A percentile compares a stretch with the other conserved stretches of the same genome.
These are phyloP conservation scores for Eutypa lata DNA, from an alignment of 2,329 filamentous ascomycete species.

Conservation along the genomic window DNA sequence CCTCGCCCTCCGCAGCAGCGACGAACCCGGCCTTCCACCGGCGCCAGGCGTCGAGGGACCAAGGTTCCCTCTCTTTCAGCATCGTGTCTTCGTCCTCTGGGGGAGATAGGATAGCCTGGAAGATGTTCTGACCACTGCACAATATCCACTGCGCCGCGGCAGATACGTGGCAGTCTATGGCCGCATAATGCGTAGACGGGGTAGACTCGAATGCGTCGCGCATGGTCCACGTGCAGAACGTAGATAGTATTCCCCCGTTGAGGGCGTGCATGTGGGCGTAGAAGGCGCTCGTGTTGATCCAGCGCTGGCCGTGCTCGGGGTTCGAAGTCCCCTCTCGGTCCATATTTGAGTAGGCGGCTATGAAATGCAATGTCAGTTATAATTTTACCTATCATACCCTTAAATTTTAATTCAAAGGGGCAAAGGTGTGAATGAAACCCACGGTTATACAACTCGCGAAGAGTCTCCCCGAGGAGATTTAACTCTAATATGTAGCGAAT, in stretches of 20 bases:
- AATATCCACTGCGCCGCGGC: conserved; percentile 3
- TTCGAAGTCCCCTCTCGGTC: not conserved
- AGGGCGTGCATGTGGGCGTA: conserved; percentile 1
- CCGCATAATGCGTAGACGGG: conserved; percentile 1
- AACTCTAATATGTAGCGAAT: not conserved
- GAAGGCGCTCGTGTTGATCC: conserved; percentile 1
- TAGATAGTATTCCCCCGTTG: not conserved
- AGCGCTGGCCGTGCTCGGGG: not conserved
- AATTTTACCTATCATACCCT: not conserved
- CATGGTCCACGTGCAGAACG: conserved; percentile 1
- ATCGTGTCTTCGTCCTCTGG: not conserved
- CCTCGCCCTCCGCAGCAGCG: not conserved
- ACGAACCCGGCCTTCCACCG: not conserved
- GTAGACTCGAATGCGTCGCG: conserved; percentile 2
- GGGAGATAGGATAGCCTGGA: not conserved
- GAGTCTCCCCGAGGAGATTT: conserved; percentile 1
- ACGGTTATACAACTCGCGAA: not conserved
- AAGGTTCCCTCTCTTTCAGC: not conserved
- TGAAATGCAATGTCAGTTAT: not conserved
- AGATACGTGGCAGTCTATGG: conserved; percentile 3
- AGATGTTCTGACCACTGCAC: conserved; percentile 1
- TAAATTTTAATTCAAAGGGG: too few species aligned
- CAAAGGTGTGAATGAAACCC: not conserved
- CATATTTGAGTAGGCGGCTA: conserved; percentile 1
- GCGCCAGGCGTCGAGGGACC: not conserved